Evolutionary conservation across 176 grass and related monocot species (phyloP), one percentile per base, ranked within the genome.

Genomic region (Triticum urartu): DNA sequence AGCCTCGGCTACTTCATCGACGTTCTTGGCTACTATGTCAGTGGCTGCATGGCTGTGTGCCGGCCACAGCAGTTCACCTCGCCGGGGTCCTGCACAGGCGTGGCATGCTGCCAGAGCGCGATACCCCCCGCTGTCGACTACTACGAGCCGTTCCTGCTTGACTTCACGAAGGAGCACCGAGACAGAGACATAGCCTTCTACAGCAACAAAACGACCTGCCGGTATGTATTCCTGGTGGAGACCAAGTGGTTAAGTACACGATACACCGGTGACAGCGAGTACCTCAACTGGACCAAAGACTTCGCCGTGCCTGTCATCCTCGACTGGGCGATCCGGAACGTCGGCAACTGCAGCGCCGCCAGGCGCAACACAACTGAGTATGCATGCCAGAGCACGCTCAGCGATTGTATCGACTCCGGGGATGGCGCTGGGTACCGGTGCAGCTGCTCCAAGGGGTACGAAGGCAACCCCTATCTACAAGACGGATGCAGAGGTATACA

Each of bases 381-480:
- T 28, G 93, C 91, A 0, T 95, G 93, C 67, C 72, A 15, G 25
- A 87, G 86, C 26, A 0, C 1, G 0, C 21, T 71, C 63, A 83
- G 82, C 45, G 0, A 24, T 1, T 95, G 91, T 77, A 5, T n/a
- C 11, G 15, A 30, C 2, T 75, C 72, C 13, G 9, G 0, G 4
- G 48, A 75, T 7, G 24, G 72, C 7, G 0, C 1, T 28, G 88
- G 90, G 4, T 93, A 95, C 59, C 45, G 30, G 3, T 95, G 93
- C 86, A 91, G 67, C 28, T 95, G 91, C 78, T 83, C 35, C 3
- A 2, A 63, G 62, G 86, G 91, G 3, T 93, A 91, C 26, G 59
- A 91, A 4, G 93, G 93, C 15, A 93, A 95, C 81, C 91, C 93
- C 0, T 95, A 93, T 65, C 81, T 95, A 14, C 15, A 50, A 18